These are phyloP conservation scores for Chaetomium fimeti DNA, from an alignment of 495 filamentous ascomycete genomes.

Conservation along the genomic window DNA sequence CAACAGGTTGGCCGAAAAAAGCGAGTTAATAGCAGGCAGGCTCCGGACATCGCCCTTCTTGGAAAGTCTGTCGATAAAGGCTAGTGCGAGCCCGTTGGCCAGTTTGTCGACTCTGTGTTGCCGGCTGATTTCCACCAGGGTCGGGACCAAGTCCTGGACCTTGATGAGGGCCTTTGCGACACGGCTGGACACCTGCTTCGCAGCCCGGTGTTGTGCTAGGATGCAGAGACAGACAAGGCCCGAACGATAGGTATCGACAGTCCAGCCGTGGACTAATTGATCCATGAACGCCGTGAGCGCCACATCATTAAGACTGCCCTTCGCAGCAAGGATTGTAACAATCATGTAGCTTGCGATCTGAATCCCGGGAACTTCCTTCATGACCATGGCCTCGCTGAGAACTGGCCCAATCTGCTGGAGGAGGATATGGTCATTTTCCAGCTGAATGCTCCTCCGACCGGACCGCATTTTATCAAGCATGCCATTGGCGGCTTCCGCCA, in stretches of 20 bases:
- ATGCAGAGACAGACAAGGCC: conserved; percentile 80
- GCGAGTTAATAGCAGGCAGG: conserved; percentile 56
- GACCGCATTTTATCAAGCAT: conserved; percentile 75
- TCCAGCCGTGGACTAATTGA: conserved; percentile 73
- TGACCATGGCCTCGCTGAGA: conserved; percentile 69
- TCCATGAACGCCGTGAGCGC: conserved; percentile 81
- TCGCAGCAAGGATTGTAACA: conserved; percentile 76
- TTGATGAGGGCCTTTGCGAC: conserved; percentile 69
- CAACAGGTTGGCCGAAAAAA: conserved; percentile 62
- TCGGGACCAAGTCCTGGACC: conserved; percentile 55
- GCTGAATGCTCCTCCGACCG: conserved; percentile 63
- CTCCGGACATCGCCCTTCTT: conserved; percentile 58
- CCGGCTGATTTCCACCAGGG: conserved; percentile 59
- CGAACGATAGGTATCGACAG: conserved; percentile 62
- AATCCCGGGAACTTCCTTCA: conserved; percentile 70
- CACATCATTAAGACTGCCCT: conserved; percentile 69
- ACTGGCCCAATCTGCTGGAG: conserved; percentile 71
- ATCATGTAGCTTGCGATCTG: conserved; percentile 89
- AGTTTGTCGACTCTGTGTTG: conserved; percentile 71
- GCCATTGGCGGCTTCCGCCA: conserved; percentile 74
- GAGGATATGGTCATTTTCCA: conserved; percentile 74
- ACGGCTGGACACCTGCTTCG: conserved; percentile 64
- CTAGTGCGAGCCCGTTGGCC: conserved; percentile 66
- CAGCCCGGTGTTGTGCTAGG: conserved; percentile 68
- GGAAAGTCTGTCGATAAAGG: conserved; percentile 61